Conservation (phyloP, 306 rosid genomes). For the Castanospermum australe region DNA sequence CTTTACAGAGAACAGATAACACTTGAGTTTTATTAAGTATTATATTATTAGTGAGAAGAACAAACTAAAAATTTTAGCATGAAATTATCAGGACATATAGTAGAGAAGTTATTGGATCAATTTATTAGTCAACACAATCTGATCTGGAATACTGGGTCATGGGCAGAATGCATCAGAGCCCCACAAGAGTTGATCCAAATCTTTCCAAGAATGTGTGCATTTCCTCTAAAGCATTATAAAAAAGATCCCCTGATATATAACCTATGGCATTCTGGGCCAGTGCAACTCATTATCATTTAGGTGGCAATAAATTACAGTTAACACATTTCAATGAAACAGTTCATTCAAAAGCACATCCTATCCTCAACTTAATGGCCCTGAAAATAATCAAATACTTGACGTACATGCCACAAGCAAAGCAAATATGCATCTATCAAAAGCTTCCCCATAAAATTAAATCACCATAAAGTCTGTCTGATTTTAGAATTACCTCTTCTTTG, state of each 20-base stretch:
- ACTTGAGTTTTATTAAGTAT: background rate
- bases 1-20: background rate
- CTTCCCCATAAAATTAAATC: background rate
- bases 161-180: background rate
- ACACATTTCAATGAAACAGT: background rate
- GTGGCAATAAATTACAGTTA: background rate
- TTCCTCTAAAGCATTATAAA: background rate
- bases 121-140: background rate
- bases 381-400: background rate
- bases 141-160: background rate
- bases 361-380: background rate
- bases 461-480: background rate
- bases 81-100: background rate
- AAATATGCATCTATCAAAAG: background rate
- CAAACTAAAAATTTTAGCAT: background rate
- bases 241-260: background rate
- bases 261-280: background rate
- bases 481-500: slow-evolving; percentile 64
- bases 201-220: background rate
- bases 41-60: background rate
- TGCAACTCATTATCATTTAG: background rate
- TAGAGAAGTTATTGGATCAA: background rate
- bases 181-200: background rate
- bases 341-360: background rate
- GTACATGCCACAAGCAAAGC: background rate